Base-by-base conservation (phyloP, 1,139 yeast species). In the Sporopachydermia cereana region DNA sequence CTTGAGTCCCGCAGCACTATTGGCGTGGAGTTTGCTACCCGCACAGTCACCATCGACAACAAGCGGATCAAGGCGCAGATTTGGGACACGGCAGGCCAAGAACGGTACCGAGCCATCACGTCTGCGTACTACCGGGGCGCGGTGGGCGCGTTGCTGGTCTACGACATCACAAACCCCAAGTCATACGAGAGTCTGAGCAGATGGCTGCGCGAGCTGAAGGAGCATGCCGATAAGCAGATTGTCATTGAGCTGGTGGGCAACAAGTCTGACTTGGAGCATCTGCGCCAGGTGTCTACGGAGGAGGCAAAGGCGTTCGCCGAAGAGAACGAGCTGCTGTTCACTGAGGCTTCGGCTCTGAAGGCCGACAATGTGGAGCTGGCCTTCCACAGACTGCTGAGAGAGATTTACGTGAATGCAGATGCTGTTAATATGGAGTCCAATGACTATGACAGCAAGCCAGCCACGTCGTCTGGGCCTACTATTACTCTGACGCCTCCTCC, bases 41-140 rank as follows among this genome's bases (percentile, higher is more conserved):
- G 96, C 63, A 89, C 97, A 2, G 79, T 91, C 47, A 94, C 84
- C 57, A 89, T 91, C 47, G 97, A 91, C 57, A 95, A 94, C 49
- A 91, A 89, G 66, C 75, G 94, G 60, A 88, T 93, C 59, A 91
- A 91, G 66, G 96, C 97, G 5, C 98, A 93, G 65, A 88, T 91
- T 59, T 91, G 98, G 98, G 98, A 91, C 64, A 91, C 98, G 24
- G 98, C 98, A 2, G 98, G 98, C 49, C 98, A 91, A 69, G 98
- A 91, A 66, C 78, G 98, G 61, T 91, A 91, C 69, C 78, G 98
- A 57, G 97, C 98, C 45, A 91, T 91, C 60, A 93, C 98, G 36
- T 81, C 94, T 50, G 98, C 97, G 14, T 91, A 91, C 68, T 91
- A 91, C 64, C 76, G 98, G 61, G 98, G 98, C 43, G 98, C 98